Conservation (phyloP, 2,329 filamentous ascomycete species). For the Chaetomiaceae sp. region DNA sequence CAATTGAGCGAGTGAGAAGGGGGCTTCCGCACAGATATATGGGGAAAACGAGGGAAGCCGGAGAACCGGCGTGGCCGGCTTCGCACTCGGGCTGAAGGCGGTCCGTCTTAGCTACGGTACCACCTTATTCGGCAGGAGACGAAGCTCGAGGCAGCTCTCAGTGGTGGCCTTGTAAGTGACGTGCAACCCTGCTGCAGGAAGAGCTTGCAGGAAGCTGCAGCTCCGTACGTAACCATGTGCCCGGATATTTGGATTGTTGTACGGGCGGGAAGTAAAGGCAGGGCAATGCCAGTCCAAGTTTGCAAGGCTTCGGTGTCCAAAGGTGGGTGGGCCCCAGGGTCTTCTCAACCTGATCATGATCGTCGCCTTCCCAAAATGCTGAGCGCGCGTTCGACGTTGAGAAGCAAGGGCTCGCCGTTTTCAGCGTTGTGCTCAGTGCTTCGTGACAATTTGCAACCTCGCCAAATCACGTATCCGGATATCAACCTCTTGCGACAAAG, state of each 20-base stretch:
- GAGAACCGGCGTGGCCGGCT: not conserved
- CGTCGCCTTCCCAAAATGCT: slow-evolving; percentile 1
- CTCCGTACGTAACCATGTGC: no score
- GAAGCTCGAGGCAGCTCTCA: not conserved
- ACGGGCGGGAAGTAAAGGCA: no score
- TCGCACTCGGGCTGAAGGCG: slow-evolving; percentile 13
- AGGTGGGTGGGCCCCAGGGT: not conserved
- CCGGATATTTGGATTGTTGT: no score
- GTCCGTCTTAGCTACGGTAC: slow-evolving; percentile 17
- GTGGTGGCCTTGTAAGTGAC: not conserved
- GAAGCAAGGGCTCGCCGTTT: not conserved
- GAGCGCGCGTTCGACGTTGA: not conserved
- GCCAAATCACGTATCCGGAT: no score
- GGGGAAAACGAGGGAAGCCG: not conserved
- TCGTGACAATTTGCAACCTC: not conserved
- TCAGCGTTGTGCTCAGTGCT: no score
- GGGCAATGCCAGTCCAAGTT: no score
- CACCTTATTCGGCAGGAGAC: slow-evolving; percentile 9
- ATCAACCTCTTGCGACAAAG: no score
- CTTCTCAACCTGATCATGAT: not conserved
- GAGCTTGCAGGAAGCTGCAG: slow-evolving; percentile 10
- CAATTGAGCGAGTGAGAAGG: not conserved
- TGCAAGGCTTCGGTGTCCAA: not conserved
- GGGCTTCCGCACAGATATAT: not conserved
- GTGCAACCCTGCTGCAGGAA: slow-evolving; percentile 11